A percentile compares a stretch with the other conserved stretches of the same genome.
Evolutionary conservation across 306 rosid genomes (phyloP).

Genomic region (Pterocarpus santalinus): DNA sequence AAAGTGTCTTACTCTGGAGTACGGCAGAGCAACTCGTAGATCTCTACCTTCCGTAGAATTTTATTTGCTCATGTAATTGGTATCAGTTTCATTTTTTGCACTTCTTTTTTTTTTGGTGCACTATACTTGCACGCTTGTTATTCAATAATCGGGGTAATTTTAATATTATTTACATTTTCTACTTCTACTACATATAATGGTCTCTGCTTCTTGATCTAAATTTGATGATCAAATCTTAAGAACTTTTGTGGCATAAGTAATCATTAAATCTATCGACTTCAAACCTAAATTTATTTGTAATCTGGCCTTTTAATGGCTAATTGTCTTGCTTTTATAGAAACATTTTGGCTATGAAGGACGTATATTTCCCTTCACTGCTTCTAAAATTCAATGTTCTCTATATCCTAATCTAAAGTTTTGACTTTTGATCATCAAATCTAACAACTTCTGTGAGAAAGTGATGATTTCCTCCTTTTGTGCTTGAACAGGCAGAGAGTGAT

Average conservation of each 20-base stretch:
- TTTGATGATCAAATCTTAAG: constrained; percentile 16
- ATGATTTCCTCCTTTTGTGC: constrained; percentile 39
- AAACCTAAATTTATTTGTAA: background rate
- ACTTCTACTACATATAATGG: background rate
- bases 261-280: background rate
- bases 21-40: too few relatives aligned
- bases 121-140: too few relatives aligned
- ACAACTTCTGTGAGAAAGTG: constrained; percentile 23
- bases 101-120: too few relatives aligned
- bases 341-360: background rate
- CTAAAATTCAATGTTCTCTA: background rate
- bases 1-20: too few relatives aligned
- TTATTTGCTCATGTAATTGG: too few relatives aligned
- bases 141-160: too few relatives aligned
- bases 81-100: too few relatives aligned
- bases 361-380: background rate
- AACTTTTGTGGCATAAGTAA: background rate
- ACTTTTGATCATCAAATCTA: constrained; percentile 31
- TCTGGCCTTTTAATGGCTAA: constrained; percentile 5
- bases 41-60: too few relatives aligned
- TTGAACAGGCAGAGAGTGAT: constrained; percentile 87
- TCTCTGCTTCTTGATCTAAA: constrained; percentile 23
- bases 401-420: constrained; percentile 35
- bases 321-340: background rate
- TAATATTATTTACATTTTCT: background rate